Evolutionary conservation across 2,329 filamentous ascomycete species (phyloP).

Genomic region (Xylaria sp.): DNA sequence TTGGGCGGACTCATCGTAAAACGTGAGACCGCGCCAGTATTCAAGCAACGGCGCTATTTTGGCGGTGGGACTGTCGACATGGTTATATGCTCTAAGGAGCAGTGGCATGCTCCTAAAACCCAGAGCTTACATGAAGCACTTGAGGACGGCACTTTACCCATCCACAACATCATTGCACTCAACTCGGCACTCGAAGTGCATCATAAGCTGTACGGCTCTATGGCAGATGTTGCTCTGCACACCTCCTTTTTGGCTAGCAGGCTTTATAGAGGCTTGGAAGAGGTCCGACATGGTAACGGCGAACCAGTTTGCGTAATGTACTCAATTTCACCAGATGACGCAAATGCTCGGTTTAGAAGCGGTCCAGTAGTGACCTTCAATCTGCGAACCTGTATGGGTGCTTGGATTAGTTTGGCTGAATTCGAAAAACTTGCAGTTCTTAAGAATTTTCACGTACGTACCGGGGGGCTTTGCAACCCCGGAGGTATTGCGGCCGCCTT

Average conservation of each 20-base stretch:
- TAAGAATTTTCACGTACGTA: conserved; percentile 84
- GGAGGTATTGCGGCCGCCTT: conserved; percentile 82
- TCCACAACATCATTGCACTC: conserved; percentile 89
- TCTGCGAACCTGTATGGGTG: conserved; percentile 72
- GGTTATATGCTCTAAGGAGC: conserved; percentile 79
- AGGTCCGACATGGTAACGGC: conserved; percentile 77
- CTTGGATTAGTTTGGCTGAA: conserved; percentile 83
- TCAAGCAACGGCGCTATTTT: conserved; percentile 81
- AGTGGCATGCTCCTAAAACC: conserved; percentile 85
- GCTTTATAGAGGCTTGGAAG: conserved; percentile 68
- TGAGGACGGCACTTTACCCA: conserved; percentile 91
- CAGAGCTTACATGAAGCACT: conserved; percentile 80
- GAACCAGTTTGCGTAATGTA: conserved; percentile 75
- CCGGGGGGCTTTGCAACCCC: conserved; percentile 91
- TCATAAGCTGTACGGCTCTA: conserved; percentile 74
- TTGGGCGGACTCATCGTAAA: conserved; percentile 86
- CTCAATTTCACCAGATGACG: conserved; percentile 51
- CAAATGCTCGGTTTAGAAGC: conserved; percentile 54
- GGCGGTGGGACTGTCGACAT: conserved; percentile 95
- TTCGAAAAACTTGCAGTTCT: conserved; percentile 87
- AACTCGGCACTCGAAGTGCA: conserved; percentile 79
- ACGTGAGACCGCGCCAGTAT: conserved; percentile 72
- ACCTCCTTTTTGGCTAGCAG: conserved; percentile 71
- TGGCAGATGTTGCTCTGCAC: conserved; percentile 76
- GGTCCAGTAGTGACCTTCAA: conserved; percentile 91